Evolutionary conservation across 2,329 filamentous ascomycete genomes (phyloP).

Genomic region (Sclerotinia spermophila): DNA sequence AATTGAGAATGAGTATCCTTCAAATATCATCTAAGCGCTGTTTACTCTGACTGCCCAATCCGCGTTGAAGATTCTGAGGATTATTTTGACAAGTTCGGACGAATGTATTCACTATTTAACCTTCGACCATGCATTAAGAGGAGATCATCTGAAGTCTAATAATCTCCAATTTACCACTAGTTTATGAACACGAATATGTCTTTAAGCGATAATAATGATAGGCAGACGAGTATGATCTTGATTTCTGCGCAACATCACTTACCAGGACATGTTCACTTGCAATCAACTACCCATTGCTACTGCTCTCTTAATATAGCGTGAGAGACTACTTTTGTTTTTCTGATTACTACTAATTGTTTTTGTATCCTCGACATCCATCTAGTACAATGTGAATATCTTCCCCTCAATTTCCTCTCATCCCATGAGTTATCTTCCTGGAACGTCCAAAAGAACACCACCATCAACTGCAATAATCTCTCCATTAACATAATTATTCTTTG

Average conservation of each 20-base stretch:
- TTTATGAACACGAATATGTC: background rate
- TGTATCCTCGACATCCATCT: no score
- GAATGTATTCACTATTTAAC: background rate
- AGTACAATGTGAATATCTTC: background rate
- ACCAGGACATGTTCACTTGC: background rate
- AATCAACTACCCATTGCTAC: background rate
- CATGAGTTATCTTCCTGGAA: constrained; percentile 34
- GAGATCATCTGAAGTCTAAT: background rate
- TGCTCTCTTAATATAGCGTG: background rate
- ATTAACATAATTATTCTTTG: constrained; percentile 41
- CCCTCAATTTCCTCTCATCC: background rate
- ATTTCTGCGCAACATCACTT: background rate
- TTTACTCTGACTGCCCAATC: background rate
- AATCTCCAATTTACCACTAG: no score
- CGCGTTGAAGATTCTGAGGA: background rate
- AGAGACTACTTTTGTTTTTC: background rate
- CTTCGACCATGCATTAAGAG: rapidly evolving
- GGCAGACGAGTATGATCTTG: no score
- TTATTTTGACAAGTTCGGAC: no score
- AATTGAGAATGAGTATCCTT: background rate
- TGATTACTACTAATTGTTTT: background rate
- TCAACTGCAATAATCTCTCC: constrained; percentile 46
- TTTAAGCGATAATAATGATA: no score
- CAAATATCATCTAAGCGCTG: background rate
- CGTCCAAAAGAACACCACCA: constrained; percentile 44